These are phyloP conservation scores for Lagenaria siceraria DNA, from an alignment of 306 rosid genomes.

Conservation along the genomic window DNA sequence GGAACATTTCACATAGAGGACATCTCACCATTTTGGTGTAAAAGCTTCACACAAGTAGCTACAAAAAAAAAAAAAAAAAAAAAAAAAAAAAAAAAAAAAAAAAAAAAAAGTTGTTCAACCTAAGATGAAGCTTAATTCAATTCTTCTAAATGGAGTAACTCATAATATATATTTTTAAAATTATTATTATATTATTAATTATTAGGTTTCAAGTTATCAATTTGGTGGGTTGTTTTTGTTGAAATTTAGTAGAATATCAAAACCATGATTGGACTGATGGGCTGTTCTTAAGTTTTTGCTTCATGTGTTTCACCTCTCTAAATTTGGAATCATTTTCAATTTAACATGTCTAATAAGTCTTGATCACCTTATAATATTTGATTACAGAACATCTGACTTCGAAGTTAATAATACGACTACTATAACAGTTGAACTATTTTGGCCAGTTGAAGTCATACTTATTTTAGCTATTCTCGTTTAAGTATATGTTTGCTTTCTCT, in stretches of 20 bases:
- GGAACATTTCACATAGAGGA: background rate
- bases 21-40: background rate
- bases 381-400: too few relatives aligned
- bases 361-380: too few relatives aligned
- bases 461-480: too few relatives aligned
- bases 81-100: too few relatives aligned
- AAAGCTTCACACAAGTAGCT: background rate
- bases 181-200: background rate
- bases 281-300: background rate
- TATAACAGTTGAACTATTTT: too few relatives aligned
- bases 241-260: background rate
- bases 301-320: background rate
- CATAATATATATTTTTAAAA: too few relatives aligned
- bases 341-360: background rate
- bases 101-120: background rate
- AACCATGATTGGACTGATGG: constrained; percentile 1
- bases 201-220: background rate
- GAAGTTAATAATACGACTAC: too few relatives aligned
- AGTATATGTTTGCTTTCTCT: too few relatives aligned
- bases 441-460: too few relatives aligned
- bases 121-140: too few relatives aligned
- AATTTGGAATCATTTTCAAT: background rate
- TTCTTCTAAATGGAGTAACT: background rate
- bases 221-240: background rate
- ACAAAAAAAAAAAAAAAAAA: background rate